Conservation (phyloP, 805 yeast genomes). For the Lipomyces mesembrius region DNA sequence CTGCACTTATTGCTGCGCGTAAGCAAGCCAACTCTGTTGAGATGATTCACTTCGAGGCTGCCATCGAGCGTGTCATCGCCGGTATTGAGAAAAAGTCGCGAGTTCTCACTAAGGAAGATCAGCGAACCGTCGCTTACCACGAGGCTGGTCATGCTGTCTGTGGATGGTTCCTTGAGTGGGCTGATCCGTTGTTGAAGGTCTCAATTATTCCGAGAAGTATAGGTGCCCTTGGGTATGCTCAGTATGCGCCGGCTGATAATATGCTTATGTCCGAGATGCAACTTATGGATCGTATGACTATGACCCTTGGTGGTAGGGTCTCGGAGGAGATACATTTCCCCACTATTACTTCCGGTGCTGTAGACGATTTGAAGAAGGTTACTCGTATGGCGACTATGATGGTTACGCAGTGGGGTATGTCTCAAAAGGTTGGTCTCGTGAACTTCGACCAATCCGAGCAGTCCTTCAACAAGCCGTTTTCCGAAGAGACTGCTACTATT, state of each 20-base stretch:
- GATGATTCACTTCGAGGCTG: conserved; percentile 85
- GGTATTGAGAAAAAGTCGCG: conserved; percentile 92
- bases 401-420: conserved; percentile 95
- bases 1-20: conserved; percentile 96
- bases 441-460: conserved; percentile 71
- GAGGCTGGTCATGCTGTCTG: conserved; percentile 99
- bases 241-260: conserved; percentile 91
- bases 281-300: conserved; percentile 86
- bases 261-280: conserved; percentile 78
- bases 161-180: conserved; percentile 91
- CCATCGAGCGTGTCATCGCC: conserved; percentile 95
- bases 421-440: conserved; percentile 80
- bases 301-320: conserved; percentile 97
- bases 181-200: conserved; percentile 93
- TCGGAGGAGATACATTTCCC: conserved; percentile 91
- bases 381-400: conserved; percentile 90
- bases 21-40: conserved; percentile 70
- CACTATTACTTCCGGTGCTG: conserved; percentile 94
- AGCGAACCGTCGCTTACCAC: conserved; percentile 90
- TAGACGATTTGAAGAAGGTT: conserved; percentile 95
- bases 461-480: conserved; percentile 80
- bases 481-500: conserved; percentile 79
- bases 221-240: conserved; percentile 97
- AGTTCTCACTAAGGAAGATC: conserved; percentile 82
- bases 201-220: conserved; percentile 97